Base-by-base conservation (phyloP, 495 filamentous ascomycete species). In the Choiromyces venosus region DNA sequence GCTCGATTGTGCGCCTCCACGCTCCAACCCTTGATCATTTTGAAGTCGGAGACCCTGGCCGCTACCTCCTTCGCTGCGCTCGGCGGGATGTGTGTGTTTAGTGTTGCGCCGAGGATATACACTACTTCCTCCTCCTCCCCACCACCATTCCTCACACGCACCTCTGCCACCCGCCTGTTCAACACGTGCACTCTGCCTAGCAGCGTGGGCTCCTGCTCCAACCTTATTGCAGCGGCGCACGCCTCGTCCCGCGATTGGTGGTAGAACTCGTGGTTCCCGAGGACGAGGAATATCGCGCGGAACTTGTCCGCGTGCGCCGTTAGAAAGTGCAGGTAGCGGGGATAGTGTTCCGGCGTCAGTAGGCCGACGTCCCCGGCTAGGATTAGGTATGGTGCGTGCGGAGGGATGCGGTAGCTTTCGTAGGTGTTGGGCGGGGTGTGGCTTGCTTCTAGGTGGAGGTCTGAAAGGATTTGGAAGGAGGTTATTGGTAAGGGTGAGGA, bases 241-340 rank as follows among this genome's bases (percentile, higher is more conserved):
- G 82, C 86, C 19, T 79, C 74, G 3, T 72, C 70, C 46, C 83
- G 83, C 12, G 81, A 77, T 1, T 81, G 69, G 52, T 84, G 83
- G 77, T 88, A 87, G 81, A 89, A 89, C 74, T 89, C 87, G 73
- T 89, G 87, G 71, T 88, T 88, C 0, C 88, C 88, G 14, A 87
- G 84, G 0, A 88, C 82, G 1, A 89, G 82, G 74, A 87, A 88
- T 0, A 89, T 84, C 0, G 81, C 72, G 35, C 83, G 70, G 76
- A 86, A 89, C 1, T 74, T 78, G 10, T 82, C 71, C 6, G 82
- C 83, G 52, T 89, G 85, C 1, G 77, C 79, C 42, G 83, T 75
- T 46, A 89, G 77, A 74, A 89, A 89, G 37, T 73, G 42, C n/a
- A 82, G 83, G 78, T 87, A 89, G 6, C 78, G 75, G 7, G 85